These are phyloP conservation scores for Helminthosporium solani DNA, from an alignment of 2,329 filamentous ascomycete species.

Conservation along the genomic window DNA sequence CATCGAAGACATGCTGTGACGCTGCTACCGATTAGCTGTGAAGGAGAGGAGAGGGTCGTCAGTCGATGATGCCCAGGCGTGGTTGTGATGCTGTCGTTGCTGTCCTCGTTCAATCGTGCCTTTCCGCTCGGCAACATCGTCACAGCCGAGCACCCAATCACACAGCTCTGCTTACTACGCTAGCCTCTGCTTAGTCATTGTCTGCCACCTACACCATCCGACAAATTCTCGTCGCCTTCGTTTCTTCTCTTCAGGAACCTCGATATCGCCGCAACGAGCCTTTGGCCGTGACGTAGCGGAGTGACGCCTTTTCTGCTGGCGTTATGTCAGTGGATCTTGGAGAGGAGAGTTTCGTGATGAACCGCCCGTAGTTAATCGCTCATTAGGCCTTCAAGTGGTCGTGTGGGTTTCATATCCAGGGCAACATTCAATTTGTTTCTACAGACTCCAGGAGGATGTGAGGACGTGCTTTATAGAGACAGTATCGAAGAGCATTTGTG, in stretches of 20 bases:
- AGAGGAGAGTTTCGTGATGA: conserved; percentile 47
- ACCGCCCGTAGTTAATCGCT: conserved; percentile 57
- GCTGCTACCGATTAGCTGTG: conserved; percentile 18
- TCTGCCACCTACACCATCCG: conserved; percentile 16
- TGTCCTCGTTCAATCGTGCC: conserved; percentile 12
- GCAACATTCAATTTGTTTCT: conserved; percentile 49
- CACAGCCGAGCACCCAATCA: conserved; percentile 34
- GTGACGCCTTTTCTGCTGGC: conserved; percentile 40
- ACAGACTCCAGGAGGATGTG: background rate
- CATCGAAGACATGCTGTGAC: conserved; percentile 45
- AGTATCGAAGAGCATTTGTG: no score
- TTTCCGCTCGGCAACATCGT: conserved; percentile 24
- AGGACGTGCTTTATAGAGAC: no score
- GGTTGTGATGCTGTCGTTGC: conserved; percentile 33
- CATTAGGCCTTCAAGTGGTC: conserved; percentile 46
- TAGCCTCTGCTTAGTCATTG: conserved; percentile 22
- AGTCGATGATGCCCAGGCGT: no score
- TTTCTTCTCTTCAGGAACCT: conserved; percentile 39
- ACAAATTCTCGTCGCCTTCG: conserved; percentile 33
- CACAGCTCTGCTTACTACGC: conserved; percentile 13
- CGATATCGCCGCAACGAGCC: conserved; percentile 43
- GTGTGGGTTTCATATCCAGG: conserved; percentile 57
- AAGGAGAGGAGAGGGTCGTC: conserved; percentile 21
- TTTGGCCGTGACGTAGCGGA: conserved; percentile 37
- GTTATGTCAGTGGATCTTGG: conserved; percentile 43